phyloP scores from a whole-genome alignment of 2,329 filamentous ascomycete genomes.

The Talaromyces sp. region DNA sequence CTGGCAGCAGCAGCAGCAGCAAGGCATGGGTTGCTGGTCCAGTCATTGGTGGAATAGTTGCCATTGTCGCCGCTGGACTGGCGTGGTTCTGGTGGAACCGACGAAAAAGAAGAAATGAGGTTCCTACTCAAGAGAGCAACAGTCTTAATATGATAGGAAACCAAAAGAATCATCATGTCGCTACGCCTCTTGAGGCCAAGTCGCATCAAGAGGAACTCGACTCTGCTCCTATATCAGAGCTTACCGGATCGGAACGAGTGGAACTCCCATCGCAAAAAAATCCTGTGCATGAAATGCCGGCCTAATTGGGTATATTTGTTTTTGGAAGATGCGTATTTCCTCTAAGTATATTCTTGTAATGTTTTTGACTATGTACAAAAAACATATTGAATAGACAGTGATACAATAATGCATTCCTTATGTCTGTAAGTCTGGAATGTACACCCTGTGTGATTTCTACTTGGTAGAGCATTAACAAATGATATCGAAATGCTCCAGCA shows the following conservation, averaged over 20 bases:
- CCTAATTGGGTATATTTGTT: neutral
- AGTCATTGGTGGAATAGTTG: conserved; percentile 3
- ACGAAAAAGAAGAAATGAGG: neutral
- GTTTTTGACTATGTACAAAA: neutral
- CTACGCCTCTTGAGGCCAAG: neutral
- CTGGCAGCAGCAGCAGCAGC: conserved; percentile 1
- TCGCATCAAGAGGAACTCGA: neutral
- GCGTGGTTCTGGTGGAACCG: conserved; percentile 5
- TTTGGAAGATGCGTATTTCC: too few species aligned
- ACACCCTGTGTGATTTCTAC: neutral
- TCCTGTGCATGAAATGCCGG: neutral
- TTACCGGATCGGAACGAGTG: neutral
- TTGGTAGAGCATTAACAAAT: neutral
- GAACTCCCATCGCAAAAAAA: neutral
- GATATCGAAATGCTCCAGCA: neutral
- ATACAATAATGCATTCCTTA: neutral
- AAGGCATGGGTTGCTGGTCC: conserved; percentile 7
- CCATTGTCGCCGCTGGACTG: neutral
- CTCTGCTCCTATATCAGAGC: neutral
- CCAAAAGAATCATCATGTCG: neutral
- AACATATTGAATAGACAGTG: neutral
- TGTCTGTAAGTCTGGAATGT: neutral
- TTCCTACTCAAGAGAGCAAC: neutral
- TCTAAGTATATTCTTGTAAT: too few species aligned
- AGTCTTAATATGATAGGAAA: neutral